phyloP scores from a whole-genome alignment of 331 rosid species.

The Pyrus hybrid region DNA sequence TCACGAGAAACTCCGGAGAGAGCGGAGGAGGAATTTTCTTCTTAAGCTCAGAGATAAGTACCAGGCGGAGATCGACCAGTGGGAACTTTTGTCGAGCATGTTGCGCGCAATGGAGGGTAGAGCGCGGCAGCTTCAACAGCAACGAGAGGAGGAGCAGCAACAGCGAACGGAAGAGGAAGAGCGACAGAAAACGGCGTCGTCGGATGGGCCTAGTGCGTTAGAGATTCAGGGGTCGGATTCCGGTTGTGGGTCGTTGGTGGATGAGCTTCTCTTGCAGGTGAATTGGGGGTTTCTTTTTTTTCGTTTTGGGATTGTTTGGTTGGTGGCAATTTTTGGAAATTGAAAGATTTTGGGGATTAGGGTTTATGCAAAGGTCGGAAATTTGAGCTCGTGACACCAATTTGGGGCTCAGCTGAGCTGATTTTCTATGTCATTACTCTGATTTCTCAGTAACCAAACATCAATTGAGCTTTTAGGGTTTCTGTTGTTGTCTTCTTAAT shows the following conservation, averaged over 20 bases:
- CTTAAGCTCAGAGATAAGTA: slow-evolving; percentile 52
- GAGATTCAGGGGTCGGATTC: slow-evolving; percentile 7
- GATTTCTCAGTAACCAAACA: background rate
- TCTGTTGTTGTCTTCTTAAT: background rate
- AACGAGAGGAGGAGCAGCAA: background rate
- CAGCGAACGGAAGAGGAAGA: background rate
- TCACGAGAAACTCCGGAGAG: slow-evolving; percentile 29
- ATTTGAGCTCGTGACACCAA: background rate
- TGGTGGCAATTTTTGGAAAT: background rate
- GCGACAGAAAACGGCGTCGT: slow-evolving; percentile 14
- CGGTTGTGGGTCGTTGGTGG: slow-evolving; percentile 27
- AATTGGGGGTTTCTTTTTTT: background rate
- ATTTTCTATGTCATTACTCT: background rate
- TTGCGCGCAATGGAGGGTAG: slow-evolving; percentile 47
- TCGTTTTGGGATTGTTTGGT: background rate
- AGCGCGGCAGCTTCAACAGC: slow-evolving; percentile 14
- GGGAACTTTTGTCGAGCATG: slow-evolving; percentile 64
- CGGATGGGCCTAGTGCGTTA: slow-evolving; percentile 8
- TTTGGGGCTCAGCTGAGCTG: background rate
- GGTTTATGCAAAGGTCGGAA: background rate
- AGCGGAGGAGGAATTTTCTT: slow-evolving; percentile 53
- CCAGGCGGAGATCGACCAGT: slow-evolving; percentile 55
- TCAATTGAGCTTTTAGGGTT: background rate
- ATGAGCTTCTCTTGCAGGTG: slow-evolving; percentile 63
- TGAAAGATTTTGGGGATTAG: slow-evolving; percentile 15